Percentiles rank a stretch among this genome's conserved stretches.
Evolutionary conservation across 1,284 basidiomycete genomes (phyloP).

Genomic region (Mycena citricolor): DNA sequence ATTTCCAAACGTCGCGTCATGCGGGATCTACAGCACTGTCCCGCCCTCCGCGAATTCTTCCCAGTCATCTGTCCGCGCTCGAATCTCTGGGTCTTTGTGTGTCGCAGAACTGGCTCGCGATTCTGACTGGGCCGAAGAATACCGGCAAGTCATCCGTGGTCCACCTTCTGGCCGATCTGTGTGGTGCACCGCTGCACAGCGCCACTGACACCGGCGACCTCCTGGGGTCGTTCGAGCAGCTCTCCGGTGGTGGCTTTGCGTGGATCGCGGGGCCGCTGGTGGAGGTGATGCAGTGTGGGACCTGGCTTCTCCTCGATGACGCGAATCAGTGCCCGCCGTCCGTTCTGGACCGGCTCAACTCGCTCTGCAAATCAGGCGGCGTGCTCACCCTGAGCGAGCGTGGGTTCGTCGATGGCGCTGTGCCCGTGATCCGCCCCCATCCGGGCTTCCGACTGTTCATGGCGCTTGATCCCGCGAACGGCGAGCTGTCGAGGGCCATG

Average conservation of each 20-base stretch:
- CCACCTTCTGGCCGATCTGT: constrained; percentile 71
- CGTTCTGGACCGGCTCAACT: constrained; percentile 96
- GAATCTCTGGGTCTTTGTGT: constrained; percentile 81
- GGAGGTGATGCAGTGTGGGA: constrained; percentile 81
- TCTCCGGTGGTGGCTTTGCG: constrained; percentile 80
- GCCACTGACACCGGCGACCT: constrained; percentile 95
- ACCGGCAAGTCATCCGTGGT: constrained; percentile 85
- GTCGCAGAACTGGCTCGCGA: constrained; percentile 83
- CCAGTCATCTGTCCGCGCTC: constrained; percentile 64
- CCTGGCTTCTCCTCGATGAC: constrained; percentile 91
- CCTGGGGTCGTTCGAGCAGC: constrained; percentile 95
- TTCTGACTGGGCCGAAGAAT: constrained; percentile 76
- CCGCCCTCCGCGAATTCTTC: constrained; percentile 54
- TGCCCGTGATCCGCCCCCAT: constrained; percentile 82
- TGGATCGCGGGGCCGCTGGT: constrained; percentile 98
- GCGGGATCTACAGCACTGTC: constrained; percentile 38
- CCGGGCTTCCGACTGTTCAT: constrained; percentile 92
- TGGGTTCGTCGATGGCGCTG: constrained; percentile 77
- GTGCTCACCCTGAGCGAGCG: constrained; percentile 85
- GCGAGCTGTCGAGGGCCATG: constrained; percentile 98
- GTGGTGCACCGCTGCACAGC: constrained; percentile 81
- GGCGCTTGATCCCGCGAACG: constrained; percentile 88
- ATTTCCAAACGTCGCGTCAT: constrained; percentile 52
- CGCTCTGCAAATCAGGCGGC: constrained; percentile 89
- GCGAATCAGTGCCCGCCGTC: constrained; percentile 96